phyloP scores from a whole-genome alignment of 345 rosid species.

The Durio zibethinus region DNA sequence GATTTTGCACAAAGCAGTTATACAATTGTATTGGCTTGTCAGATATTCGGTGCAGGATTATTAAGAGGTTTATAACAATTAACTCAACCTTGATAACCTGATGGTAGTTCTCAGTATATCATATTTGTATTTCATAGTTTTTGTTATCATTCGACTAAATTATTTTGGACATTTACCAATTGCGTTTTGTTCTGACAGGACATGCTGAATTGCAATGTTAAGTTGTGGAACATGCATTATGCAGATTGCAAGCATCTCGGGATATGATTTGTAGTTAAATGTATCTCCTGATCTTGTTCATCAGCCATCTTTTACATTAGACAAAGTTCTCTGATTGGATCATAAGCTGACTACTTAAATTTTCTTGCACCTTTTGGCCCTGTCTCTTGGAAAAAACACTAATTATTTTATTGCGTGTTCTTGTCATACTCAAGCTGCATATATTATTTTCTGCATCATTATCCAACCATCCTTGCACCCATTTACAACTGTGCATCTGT shows the following conservation, averaged over 20 bases:
- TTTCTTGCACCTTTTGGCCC: neutral
- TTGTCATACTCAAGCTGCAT: neutral
- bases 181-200: constrained; percentile 30
- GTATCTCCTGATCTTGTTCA: constrained; percentile 12
- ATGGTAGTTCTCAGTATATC: neutral
- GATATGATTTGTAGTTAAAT: constrained; percentile 7
- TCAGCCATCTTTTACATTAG: constrained; percentile 19
- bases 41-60: neutral
- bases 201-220: neutral
- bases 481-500: neutral
- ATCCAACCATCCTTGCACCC: neutral
- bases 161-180: neutral
- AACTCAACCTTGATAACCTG: neutral
- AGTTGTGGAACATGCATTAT: constrained; percentile 4
- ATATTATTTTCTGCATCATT: neutral
- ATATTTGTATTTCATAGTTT: neutral
- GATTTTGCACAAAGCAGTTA: neutral
- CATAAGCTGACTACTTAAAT: constrained; percentile 2
- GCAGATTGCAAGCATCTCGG: constrained; percentile 9
- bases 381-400: neutral
- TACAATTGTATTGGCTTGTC: neutral
- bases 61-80: neutral
- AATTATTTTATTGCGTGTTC: neutral
- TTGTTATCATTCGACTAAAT: neutral
- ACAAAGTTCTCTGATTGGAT: constrained; percentile 17